Base-by-base conservation (phyloP, 192 early-diverging fungal genomes). In the Chytriomyces sp. region DNA sequence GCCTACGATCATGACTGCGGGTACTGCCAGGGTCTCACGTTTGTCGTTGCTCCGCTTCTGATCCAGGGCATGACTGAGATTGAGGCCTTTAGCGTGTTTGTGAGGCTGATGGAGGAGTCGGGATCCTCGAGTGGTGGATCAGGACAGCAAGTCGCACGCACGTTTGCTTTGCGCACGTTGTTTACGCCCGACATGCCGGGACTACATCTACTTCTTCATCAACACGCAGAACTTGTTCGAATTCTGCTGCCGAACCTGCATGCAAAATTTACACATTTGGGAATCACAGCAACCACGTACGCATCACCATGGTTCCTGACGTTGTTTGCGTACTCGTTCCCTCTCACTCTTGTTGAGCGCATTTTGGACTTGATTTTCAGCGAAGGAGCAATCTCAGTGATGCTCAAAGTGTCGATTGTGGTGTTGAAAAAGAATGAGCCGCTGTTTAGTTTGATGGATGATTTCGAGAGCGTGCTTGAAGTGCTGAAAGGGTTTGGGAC, bases 231-330 rank as follows among this genome's bases (percentile, higher is more conserved):
- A 18, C 82, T 98, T 45, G 83, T 97, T 45, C 87, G 86, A 24
- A 90, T 93, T n/a, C 85, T 88, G 70, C 80, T 97, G 75, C 97
- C 97, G 5, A 81, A 88, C 53, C 80, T 99, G 43, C 85, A 90
- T 67, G 85, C 82, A 11, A 95, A 98, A 76, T 89, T 99, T 63
- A 78, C 87, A 9, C 80, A 82, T 50, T 89, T 92, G 81, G 93
- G 93, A 43, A 89, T 99, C n/a, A 88, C 89, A 50, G 86, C 95
- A 45, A 91, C 92, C 68, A 95, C 94, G 90, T 99, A 95, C 76
- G 96, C 95, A 16, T 92, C 93, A 28, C 96, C 95, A 76, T 99
- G 98, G 98, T 95, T 98, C 82, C 93, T 97, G 88, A 99, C 98
- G 5, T 83, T 99, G 67, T 99, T 97, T 86, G 92, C 95, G 0